phyloP scores from a whole-genome alignment of 768 basidiomycete species.

The Leccinum boreale region DNA sequence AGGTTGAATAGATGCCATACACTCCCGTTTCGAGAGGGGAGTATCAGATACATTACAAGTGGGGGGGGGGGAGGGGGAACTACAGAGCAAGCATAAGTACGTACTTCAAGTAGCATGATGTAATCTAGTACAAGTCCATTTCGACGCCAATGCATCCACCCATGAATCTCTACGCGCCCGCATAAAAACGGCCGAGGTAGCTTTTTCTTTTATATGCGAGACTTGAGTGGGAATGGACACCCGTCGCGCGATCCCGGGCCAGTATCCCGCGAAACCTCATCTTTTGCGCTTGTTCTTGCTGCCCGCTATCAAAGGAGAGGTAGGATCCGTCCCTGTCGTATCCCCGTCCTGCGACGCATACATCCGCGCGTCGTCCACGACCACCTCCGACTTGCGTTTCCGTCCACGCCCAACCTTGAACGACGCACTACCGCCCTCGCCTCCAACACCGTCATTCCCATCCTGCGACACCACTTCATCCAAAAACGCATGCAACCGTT shows the following conservation, averaged over 20 bases:
- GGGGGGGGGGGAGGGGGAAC: no score
- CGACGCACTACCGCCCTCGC: background rate
- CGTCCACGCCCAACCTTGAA: constrained; percentile 22
- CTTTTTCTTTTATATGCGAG: no score
- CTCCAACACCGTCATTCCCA: constrained; percentile 8
- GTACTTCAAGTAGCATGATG: no score
- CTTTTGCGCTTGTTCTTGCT: constrained; percentile 30
- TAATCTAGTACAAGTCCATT: no score
- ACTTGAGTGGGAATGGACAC: background rate
- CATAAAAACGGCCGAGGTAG: no score
- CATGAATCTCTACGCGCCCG: no score
- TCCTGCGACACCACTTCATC: constrained; percentile 40
- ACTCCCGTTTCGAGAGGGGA: no score
- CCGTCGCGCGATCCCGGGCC: background rate
- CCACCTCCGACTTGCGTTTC: constrained; percentile 41
- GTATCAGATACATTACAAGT: no score
- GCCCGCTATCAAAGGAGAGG: constrained; percentile 6
- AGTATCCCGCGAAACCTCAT: constrained; percentile 2
- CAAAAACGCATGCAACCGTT: constrained; percentile 41
- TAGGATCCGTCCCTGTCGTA: background rate
- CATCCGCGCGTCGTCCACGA: constrained; percentile 12
- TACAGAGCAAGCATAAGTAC: no score
- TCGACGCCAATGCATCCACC: no score
- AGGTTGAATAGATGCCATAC: no score
- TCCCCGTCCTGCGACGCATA: background rate